A percentile compares a stretch with the other conserved stretches of the same genome.
Evolutionary conservation across 257 asterid genomes (phyloP).

Genomic region (Cordia subcordata): DNA sequence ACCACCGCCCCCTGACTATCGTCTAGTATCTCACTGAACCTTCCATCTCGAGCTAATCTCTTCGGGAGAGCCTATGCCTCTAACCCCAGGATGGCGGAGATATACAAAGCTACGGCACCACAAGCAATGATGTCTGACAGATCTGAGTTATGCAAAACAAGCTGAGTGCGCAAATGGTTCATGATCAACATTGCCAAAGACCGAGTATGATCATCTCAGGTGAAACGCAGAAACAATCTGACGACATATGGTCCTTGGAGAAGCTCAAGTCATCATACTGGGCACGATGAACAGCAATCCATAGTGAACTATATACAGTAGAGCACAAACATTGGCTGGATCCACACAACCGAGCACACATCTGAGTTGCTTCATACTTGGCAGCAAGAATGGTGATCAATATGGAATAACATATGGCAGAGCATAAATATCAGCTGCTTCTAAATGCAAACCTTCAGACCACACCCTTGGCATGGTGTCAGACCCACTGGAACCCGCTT

Average conservation of each 20-base stretch:
- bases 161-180: too few relatives aligned
- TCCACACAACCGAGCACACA: background rate
- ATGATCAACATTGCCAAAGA: too few relatives aligned
- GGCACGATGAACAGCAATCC: too few relatives aligned
- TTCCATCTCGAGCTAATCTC: background rate
- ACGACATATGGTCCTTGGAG: too few relatives aligned
- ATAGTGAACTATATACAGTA: too few relatives aligned
- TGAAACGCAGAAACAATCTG: too few relatives aligned
- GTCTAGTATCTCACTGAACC: background rate
- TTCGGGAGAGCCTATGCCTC: background rate
- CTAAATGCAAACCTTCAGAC: constrained; percentile 57
- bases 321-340: background rate
- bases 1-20: constrained; percentile 15
- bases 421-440: constrained; percentile 56
- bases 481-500: constrained; percentile 15
- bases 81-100: background rate
- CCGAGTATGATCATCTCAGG: too few relatives aligned
- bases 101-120: background rate
- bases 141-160: too few relatives aligned
- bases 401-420: constrained; percentile 78
- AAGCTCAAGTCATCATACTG: too few relatives aligned
- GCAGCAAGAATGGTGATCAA: constrained; percentile 25
- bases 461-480: constrained; percentile 40
- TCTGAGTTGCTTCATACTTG: background rate
- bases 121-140: too few relatives aligned